phyloP scores from a whole-genome alignment of 768 basidiomycete genomes.

The Naganishia vishniacii region DNA sequence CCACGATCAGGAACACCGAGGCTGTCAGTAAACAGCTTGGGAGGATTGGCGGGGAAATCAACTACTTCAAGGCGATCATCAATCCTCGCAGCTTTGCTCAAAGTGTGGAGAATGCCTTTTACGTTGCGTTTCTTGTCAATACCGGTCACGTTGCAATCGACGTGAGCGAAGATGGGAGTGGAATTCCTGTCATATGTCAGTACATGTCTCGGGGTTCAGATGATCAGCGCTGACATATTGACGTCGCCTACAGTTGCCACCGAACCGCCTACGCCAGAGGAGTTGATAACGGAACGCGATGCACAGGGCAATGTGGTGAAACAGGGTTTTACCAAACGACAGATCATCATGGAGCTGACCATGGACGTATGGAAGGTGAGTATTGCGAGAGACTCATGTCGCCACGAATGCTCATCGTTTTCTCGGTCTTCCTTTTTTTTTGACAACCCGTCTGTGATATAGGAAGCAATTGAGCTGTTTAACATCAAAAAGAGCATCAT shows the following conservation, averaged over 20 bases:
- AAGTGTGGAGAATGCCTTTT: slow-evolving; percentile 93
- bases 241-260: slow-evolving; percentile 53
- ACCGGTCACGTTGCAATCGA: slow-evolving; percentile 57
- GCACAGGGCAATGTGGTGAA: slow-evolving; percentile 47
- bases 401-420: background rate
- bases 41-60: background rate
- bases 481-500: slow-evolving; percentile 69
- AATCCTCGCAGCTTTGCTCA: slow-evolving; percentile 89
- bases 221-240: background rate
- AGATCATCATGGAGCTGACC: slow-evolving; percentile 87
- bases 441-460: no score
- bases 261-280: slow-evolving; percentile 60
- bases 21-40: background rate
- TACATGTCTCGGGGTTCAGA: background rate
- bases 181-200: slow-evolving; percentile 69
- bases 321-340: slow-evolving; percentile 64
- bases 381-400: slow-evolving; percentile 8
- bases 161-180: slow-evolving; percentile 52
- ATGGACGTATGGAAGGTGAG: slow-evolving; percentile 80
- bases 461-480: slow-evolving; percentile 85
- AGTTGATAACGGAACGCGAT: slow-evolving; percentile 37
- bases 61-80: slow-evolving; percentile 73
- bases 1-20: slow-evolving; percentile 79
- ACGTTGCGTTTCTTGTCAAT: slow-evolving; percentile 83
- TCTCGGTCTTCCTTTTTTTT: no score